phyloP scores from a whole-genome alignment of 352 stramenopile species.

The Globisporangium viniferum region DNA sequence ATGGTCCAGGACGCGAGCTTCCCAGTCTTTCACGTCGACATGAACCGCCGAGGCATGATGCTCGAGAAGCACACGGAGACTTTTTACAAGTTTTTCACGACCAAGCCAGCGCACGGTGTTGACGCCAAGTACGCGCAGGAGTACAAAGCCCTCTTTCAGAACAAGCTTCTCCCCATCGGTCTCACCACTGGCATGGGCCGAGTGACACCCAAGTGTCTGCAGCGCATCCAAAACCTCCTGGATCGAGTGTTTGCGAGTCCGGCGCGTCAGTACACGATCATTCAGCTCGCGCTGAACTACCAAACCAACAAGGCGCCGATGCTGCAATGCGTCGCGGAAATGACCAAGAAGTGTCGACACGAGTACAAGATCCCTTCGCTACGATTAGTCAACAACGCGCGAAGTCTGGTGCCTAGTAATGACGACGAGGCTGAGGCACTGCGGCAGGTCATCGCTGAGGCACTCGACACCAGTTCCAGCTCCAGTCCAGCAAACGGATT shows the following conservation, averaged over 20 bases:
- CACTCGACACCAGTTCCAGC: background rate
- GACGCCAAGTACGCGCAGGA: background rate
- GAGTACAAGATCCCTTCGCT: no score
- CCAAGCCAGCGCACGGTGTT: background rate
- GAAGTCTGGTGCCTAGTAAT: no score
- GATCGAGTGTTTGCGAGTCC: background rate
- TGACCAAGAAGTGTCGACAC: no score
- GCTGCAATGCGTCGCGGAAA: no score
- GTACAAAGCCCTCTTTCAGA: background rate
- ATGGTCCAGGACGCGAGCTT: background rate
- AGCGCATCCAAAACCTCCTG: background rate
- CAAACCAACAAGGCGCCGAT: no score
- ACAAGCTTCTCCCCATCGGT: background rate
- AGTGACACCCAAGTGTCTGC: background rate
- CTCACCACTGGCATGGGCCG: background rate
- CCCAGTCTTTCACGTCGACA: background rate
- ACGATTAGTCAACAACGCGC: no score
- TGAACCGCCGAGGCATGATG: background rate
- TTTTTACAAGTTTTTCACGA: background rate
- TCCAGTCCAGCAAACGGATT: background rate
- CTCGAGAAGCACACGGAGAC: background rate
- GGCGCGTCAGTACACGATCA: background rate
- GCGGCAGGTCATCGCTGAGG: background rate
- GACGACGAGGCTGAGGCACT: background rate
- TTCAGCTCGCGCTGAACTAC: background rate